Percentiles rank a stretch among this genome's conserved stretches.
phyloP scores from a whole-genome alignment of 2,329 filamentous ascomycete species.

The Aspergillus quadricinctus region DNA sequence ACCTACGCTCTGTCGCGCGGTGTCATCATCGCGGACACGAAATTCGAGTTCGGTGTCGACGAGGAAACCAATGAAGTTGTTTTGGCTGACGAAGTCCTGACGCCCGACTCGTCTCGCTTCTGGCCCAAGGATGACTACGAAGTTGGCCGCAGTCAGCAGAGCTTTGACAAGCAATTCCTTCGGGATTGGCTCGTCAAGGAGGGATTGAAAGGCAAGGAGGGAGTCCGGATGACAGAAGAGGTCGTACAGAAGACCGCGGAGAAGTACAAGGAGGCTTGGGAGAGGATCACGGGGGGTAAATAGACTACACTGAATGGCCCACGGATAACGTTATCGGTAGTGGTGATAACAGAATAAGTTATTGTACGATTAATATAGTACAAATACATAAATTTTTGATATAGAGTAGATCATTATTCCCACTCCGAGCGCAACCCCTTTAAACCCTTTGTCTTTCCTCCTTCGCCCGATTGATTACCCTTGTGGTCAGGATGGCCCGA shows the following conservation, averaged over 20 bases:
- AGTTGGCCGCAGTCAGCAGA: conserved; percentile 69
- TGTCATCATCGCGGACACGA: conserved; percentile 74
- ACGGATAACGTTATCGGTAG: background rate
- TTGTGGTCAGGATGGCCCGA: conserved; percentile 4
- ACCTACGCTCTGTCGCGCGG: conserved; percentile 50
- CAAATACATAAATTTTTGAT: background rate
- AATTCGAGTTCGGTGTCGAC: conserved; percentile 72
- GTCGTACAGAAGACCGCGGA: conserved; percentile 63
- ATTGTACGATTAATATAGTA: background rate
- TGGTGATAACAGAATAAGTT: conserved; percentile 2
- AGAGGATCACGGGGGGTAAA: conserved; percentile 59
- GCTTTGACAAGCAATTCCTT: conserved; percentile 84
- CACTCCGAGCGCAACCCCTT: conserved; percentile 34
- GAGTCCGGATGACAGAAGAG: conserved; percentile 67
- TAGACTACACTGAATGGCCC: conserved; percentile 22
- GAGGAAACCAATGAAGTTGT: conserved; percentile 63
- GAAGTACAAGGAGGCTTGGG: conserved; percentile 73
- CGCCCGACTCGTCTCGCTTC: conserved; percentile 79
- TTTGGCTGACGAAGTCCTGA: conserved; percentile 79
- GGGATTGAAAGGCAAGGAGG: conserved; percentile 70
- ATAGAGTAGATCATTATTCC: conserved; percentile 19
- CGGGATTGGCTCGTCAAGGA: conserved; percentile 74
- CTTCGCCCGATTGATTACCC: conserved; percentile 12
- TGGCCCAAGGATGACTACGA: conserved; percentile 74
- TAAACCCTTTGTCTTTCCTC: conserved; percentile 28